Evolutionary conservation across 257 asterid genomes (phyloP).

Genomic region (Forsythia viridissima): DNA sequence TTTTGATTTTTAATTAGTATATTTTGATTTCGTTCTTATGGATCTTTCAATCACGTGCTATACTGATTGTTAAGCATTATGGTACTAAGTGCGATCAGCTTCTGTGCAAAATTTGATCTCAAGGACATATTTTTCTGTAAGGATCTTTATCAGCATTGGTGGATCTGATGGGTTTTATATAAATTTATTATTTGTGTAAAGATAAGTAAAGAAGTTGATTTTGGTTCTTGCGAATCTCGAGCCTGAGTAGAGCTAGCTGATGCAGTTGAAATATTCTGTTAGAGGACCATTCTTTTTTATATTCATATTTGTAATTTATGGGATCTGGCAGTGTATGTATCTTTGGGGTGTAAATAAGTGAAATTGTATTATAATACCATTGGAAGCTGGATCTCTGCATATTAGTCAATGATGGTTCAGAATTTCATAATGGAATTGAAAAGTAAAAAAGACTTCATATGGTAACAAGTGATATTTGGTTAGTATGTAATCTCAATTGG

Average conservation of each 20-base stretch:
- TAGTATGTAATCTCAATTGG: background rate
- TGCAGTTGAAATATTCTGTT: background rate
- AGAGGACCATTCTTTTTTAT: background rate
- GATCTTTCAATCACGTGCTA: background rate
- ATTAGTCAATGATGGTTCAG: background rate
- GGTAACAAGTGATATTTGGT: background rate
- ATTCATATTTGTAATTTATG: background rate
- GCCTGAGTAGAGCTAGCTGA: conserved; percentile 8
- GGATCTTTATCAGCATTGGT: conserved; percentile 14
- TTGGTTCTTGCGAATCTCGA: conserved; percentile 5
- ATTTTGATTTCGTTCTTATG: background rate
- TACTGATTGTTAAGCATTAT: conserved; percentile 10
- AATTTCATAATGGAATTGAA: background rate
- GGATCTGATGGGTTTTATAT: conserved; percentile 32
- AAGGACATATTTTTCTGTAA: background rate
- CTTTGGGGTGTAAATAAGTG: background rate
- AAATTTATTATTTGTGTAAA: background rate
- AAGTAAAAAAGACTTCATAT: background rate
- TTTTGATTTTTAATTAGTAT: background rate
- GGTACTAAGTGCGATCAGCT: conserved; percentile 11
- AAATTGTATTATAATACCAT: conserved; percentile 4
- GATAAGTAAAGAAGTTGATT: background rate
- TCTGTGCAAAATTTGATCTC: background rate
- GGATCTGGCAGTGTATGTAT: background rate
- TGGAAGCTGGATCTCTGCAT: background rate